These are phyloP conservation scores for Sugiyamaella neomexicana DNA, from an alignment of 1,139 yeast species.

Conservation along the genomic window DNA sequence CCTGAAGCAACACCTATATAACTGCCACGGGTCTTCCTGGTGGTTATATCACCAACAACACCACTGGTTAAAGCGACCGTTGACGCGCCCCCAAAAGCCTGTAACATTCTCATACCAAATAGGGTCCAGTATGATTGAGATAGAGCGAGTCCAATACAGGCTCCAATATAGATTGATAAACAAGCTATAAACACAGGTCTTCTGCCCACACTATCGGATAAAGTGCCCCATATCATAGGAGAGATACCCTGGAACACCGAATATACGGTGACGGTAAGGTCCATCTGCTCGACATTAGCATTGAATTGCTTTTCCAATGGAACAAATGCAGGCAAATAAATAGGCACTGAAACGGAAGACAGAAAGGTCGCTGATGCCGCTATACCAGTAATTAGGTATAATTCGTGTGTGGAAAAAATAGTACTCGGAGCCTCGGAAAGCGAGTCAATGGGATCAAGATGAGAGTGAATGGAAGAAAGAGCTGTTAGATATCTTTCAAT, in stretches of 20 bases:
- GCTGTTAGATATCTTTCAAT: background rate
- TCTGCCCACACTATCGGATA: constrained; percentile 69
- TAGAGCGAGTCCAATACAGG: constrained; percentile 61
- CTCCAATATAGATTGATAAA: constrained; percentile 53
- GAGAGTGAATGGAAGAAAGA: background rate
- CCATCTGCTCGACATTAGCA: constrained; percentile 55
- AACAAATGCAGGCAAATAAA: constrained; percentile 71
- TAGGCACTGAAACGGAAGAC: constrained; percentile 67
- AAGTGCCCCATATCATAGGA: constrained; percentile 57
- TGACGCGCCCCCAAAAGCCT: constrained; percentile 71
- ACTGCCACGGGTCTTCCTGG: constrained; percentile 62
- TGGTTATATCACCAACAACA: constrained; percentile 65
- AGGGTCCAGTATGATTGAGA: constrained; percentile 53
- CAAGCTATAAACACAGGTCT: constrained; percentile 62
- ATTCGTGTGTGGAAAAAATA: constrained; percentile 43
- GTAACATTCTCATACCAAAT: constrained; percentile 60
- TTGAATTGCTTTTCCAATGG: constrained; percentile 52
- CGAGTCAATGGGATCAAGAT: constrained; percentile 4
- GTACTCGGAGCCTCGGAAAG: constrained; percentile 32
- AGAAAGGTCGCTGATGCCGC: constrained; percentile 53
- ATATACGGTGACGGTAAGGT: constrained; percentile 69
- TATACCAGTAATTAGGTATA: constrained; percentile 42
- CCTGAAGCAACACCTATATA: constrained; percentile 64
- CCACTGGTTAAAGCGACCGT: constrained; percentile 67
- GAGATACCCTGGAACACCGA: constrained; percentile 67